These are phyloP conservation scores for Xylariaceae sp. DNA, from an alignment of 2,329 filamentous ascomycete species.

Conservation along the genomic window DNA sequence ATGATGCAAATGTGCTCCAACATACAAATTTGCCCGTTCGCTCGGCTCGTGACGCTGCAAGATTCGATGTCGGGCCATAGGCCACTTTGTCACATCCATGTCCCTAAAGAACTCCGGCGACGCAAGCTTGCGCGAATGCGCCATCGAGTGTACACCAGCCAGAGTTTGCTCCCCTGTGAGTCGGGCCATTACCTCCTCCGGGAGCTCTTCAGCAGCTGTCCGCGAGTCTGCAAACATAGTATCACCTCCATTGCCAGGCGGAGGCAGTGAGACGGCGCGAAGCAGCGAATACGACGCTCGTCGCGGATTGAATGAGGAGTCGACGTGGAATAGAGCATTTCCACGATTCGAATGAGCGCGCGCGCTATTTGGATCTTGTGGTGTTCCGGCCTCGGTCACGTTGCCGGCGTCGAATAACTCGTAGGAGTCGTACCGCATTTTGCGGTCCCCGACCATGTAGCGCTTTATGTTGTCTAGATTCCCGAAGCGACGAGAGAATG, in stretches of 20 bases:
- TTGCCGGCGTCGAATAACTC: constrained; percentile 58
- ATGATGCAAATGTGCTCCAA: constrained; percentile 51
- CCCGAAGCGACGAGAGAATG: constrained; percentile 47
- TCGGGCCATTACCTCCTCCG: constrained; percentile 30
- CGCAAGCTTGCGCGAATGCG: constrained; percentile 49
- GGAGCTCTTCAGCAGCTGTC: constrained; percentile 46
- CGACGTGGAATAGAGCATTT: constrained; percentile 51
- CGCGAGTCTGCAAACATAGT: constrained; percentile 53
- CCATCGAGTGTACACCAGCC: constrained; percentile 47
- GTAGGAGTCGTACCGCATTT: constrained; percentile 42
- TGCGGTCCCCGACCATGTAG: constrained; percentile 43
- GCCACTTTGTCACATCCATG: constrained; percentile 36
- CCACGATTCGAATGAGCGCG: constrained; percentile 31
- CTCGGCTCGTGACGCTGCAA: constrained; percentile 49
- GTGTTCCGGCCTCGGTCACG: constrained; percentile 38
- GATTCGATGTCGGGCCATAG: constrained; percentile 44
- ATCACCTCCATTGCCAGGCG: constrained; percentile 42
- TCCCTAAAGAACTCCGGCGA: constrained; percentile 46
- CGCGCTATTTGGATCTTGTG: constrained; percentile 18
- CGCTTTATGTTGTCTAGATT: constrained; percentile 52
- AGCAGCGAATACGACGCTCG: constrained; percentile 50
- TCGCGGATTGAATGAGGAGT: constrained; percentile 53
- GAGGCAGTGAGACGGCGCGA: constrained; percentile 46
- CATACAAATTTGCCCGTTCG: constrained; percentile 49
- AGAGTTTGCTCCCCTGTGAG: constrained; percentile 35